phyloP scores from a whole-genome alignment of 768 basidiomycete genomes.

The Boletales sp. region DNA sequence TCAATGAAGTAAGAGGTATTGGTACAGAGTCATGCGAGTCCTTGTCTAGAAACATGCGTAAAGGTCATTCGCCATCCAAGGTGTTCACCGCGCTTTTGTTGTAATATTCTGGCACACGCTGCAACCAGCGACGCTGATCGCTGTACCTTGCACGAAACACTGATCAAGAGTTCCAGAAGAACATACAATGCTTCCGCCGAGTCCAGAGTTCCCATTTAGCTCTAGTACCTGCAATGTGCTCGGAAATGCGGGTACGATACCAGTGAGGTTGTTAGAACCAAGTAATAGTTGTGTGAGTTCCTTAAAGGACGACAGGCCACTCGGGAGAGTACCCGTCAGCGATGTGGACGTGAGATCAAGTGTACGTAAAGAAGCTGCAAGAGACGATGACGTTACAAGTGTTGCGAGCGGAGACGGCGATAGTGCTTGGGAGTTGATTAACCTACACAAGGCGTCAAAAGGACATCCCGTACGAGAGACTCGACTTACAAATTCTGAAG shows the following conservation, averaged over 20 bases:
- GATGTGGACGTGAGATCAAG: slow-evolving; percentile 40
- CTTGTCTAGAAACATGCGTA: background rate
- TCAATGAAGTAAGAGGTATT: slow-evolving; percentile 1
- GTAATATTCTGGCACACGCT: slow-evolving; percentile 20
- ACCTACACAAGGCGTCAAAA: slow-evolving; percentile 20
- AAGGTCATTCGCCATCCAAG: background rate
- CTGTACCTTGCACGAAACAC: slow-evolving; percentile 23
- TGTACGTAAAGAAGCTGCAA: slow-evolving; percentile 32
- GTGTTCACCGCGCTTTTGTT: background rate
- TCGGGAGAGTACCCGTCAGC: slow-evolving; percentile 37
- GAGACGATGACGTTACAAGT: slow-evolving; percentile 29
- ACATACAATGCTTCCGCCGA: slow-evolving; percentile 28
- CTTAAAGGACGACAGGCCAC: slow-evolving; percentile 30
- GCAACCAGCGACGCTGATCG: slow-evolving; percentile 19
- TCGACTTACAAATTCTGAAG: slow-evolving; percentile 37
- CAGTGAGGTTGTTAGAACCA: slow-evolving; percentile 35
- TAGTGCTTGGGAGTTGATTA: slow-evolving; percentile 36
- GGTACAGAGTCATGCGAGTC: slow-evolving; percentile 11
- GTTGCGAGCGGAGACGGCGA: slow-evolving; percentile 30
- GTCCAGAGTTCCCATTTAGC: slow-evolving; percentile 36
- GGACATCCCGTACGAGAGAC: background rate
- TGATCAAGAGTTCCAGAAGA: slow-evolving; percentile 9
- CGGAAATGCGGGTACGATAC: slow-evolving; percentile 36
- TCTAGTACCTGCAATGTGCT: slow-evolving; percentile 31
- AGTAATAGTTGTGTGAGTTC: slow-evolving; percentile 38